Evolutionary conservation across 768 basidiomycete species (phyloP), one percentile per base, ranked within the genome.

Genomic region (Tulasnella sp.): DNA sequence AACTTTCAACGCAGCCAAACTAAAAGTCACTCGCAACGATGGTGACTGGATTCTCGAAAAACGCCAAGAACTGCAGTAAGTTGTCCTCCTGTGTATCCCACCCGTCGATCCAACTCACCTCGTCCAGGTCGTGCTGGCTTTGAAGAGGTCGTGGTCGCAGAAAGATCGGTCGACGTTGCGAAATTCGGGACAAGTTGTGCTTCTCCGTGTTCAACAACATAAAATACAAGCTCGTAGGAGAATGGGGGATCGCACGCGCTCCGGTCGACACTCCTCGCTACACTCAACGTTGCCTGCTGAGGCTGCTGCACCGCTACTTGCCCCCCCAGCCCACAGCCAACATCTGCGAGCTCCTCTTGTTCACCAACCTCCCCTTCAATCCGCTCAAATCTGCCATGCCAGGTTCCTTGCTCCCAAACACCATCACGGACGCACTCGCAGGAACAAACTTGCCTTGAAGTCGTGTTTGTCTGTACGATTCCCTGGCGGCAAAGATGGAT

Each of bases 41-140:
- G 0, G 85, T 85, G 76, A 84, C 86, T 75, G 84, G 77, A 1
- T 82, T 76, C 47, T 82, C 78, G 73, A 86, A 84, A 5, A 90
- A 66, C 1, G 81, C 82, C 0, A 87, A 85, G 77, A 90, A 90
- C 14, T 77, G 77, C 36, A 88, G 79, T 40, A 80, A 79, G 16
- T 82, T 77, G 0, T 89, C 89, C 1, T 79, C 75, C 5, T 75
- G n/a, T n/a, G n/a, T 75, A 75, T 88, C 83, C n/a, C 80, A 80
- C 0, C 90, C 78, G 0, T 82, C 78, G 5, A 84, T 73, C 11
- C 80, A 74, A 0, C 81, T 78, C 0, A 84, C 87, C 6, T 79
- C 75, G 37, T 47, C 74, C 36, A 74, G 22, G 22, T 74, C 72
- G 14, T 47, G 39, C 59, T 29, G 52, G 52, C 22, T 22, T 59